Base-by-base conservation (phyloP, 371 early-diverging fungal genomes). In the Chytridiales sp. region DNA sequence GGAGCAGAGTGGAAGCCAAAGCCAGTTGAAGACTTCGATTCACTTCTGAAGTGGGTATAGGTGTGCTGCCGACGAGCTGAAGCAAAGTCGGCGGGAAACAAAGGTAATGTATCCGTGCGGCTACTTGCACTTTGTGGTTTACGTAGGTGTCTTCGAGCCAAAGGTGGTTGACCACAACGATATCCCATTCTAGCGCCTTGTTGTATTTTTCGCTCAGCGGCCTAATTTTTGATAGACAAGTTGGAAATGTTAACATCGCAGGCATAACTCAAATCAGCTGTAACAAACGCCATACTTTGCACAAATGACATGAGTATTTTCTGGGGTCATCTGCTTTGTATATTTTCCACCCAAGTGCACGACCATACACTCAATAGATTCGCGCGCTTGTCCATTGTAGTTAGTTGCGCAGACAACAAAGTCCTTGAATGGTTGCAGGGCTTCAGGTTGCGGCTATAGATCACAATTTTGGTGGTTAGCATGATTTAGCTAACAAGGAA, bases 81-180 rank as follows among this genome's bases (percentile, higher is more conserved):
- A 52, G 26, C 2, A 73, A 42, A 35, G 44, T 53, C 6, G 50
- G 31, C 9, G 63, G 56, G 39, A 47, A 66, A 13, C 34, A 40
- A 17, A 63, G 32, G 47, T 63, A 73, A 15, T 46, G 3, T 3
- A 31, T 19, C 9, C 62, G 50, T 13, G 61, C 24, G 26, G 71
- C 64, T 17, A 46, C n/a, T 34, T 60, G 51, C 21, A 44, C 21
- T 17, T 27, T 44, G 51, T 59, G 63, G 1, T 50, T 15, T 17
- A 40, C 30, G 47, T 66, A 72, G 26, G 57, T 53, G 3, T 89
- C 89, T 69, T 94, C 93, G 0, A 94, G 66, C 94, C 94, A 94
- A 8, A 91, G 48, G 70, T 94, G 94, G 67, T 93, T 93, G n/a
- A 92, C 85, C 1, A 87, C 69, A 17, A 78, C 66, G 3, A 88